These are phyloP conservation scores for Sporothrix humicola DNA, from an alignment of 2,329 filamentous ascomycete genomes.

Conservation along the genomic window DNA sequence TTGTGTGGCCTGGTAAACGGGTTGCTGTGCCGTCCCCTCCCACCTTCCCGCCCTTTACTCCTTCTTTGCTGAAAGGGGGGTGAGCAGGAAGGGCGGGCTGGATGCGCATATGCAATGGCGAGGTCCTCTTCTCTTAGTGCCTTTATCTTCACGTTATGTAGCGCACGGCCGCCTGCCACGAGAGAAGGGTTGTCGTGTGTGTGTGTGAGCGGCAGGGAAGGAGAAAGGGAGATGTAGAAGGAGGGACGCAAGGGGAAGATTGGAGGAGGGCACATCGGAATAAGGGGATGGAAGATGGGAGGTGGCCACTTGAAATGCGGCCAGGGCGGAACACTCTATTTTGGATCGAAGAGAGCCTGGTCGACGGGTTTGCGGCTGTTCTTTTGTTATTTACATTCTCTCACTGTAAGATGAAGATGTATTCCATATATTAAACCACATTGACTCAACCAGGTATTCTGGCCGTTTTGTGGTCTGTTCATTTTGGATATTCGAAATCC, in stretches of 20 bases:
- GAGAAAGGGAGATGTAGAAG: too few species aligned
- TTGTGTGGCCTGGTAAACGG: constrained; percentile 20
- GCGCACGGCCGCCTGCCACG: constrained; percentile 20
- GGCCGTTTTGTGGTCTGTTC: too few species aligned
- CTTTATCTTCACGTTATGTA: neutral
- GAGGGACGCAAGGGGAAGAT: too few species aligned
- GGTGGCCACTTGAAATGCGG: constrained; percentile 7
- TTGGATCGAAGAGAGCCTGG: constrained; percentile 5
- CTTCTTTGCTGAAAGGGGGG: neutral
- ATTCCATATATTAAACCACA: neutral
- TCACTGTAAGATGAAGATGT: too few species aligned
- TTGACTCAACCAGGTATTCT: neutral
- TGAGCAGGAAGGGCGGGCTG: constrained; percentile 10
- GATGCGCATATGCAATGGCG: neutral
- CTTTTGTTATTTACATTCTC: too few species aligned
- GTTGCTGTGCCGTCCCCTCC: constrained; percentile 17
- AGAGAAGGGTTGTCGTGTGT: constrained; percentile 25
- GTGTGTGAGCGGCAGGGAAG: neutral
- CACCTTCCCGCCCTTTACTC: too few species aligned
- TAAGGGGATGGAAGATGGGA: neutral
- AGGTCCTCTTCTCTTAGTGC: neutral
- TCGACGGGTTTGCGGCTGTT: neutral
- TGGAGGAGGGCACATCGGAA: too few species aligned
- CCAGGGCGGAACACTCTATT: constrained; percentile 1
- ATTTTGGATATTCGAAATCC: too few species aligned